Percentiles rank a stretch among this genome's conserved stretches.
These are phyloP conservation scores for Ceratobasidium sp. DNA, from an alignment of 1,284 basidiomycete genomes.

Conservation along the genomic window DNA sequence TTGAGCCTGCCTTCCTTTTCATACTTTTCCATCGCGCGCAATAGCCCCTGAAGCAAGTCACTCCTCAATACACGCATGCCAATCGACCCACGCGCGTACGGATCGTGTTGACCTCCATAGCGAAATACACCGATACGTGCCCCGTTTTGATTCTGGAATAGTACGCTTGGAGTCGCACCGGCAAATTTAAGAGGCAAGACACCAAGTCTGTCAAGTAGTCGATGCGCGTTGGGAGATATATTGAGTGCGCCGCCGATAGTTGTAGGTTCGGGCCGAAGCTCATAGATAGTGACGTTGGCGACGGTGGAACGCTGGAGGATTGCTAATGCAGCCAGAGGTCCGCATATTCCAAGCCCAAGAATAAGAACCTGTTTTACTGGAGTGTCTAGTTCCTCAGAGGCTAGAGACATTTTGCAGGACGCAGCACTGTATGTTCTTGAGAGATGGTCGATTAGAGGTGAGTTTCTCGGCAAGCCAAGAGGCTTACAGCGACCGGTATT, in stretches of 20 bases:
- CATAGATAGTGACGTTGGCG: constrained; percentile 42
- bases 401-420: constrained; percentile 4
- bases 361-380: constrained; percentile 36
- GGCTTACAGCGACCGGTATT: too few relatives aligned
- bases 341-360: constrained; percentile 40
- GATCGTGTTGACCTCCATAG: constrained; percentile 38
- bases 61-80: constrained; percentile 42
- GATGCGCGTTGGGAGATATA: constrained; percentile 45
- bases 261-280: constrained; percentile 42
- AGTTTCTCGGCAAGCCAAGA: background rate
- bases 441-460: too few relatives aligned
- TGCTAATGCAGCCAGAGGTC: constrained; percentile 39
- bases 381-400: constrained; percentile 21
- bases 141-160: constrained; percentile 42
- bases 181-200: constrained; percentile 39
- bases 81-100: constrained; percentile 43
- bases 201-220: constrained; percentile 42
- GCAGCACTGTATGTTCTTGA: too few relatives aligned
- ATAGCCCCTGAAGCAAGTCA: constrained; percentile 38
- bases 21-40: constrained; percentile 41
- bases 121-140: constrained; percentile 37
- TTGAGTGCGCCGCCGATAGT: constrained; percentile 45
- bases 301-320: constrained; percentile 38
- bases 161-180: constrained; percentile 23
- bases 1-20: constrained; percentile 40